Percentiles rank a stretch among this genome's conserved stretches.
phyloP scores from a whole-genome alignment of 306 rosid genomes.

The Bauhinia variegata region DNA sequence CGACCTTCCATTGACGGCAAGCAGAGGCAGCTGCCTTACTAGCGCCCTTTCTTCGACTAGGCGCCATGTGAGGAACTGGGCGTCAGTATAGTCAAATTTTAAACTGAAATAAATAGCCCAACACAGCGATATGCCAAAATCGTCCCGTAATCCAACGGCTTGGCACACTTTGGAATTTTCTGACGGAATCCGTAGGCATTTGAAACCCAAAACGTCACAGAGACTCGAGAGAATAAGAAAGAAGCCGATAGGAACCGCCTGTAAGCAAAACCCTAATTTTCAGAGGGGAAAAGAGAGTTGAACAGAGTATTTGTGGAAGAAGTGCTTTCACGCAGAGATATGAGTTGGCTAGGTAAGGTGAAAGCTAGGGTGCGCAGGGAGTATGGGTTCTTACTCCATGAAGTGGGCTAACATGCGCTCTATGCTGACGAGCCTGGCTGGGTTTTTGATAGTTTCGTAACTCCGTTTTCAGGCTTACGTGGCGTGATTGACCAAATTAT shows the following conservation, averaged over 20 bases:
- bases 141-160: slow-evolving; percentile 48
- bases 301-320: slow-evolving; percentile 55
- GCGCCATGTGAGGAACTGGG: slow-evolving; percentile 63
- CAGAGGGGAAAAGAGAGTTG: slow-evolving; percentile 26
- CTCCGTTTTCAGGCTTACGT: neutral
- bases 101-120: slow-evolving; percentile 40
- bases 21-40: slow-evolving; percentile 80
- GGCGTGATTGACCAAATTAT: neutral
- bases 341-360: slow-evolving; percentile 54
- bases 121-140: slow-evolving; percentile 41
- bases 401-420: slow-evolving; percentile 54
- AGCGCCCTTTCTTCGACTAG: slow-evolving; percentile 75
- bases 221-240: neutral
- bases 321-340: slow-evolving; percentile 59
- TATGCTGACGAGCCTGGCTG: neutral
- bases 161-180: slow-evolving; percentile 43
- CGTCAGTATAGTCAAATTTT: slow-evolving; percentile 45
- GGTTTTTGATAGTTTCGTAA: neutral
- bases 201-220: slow-evolving; percentile 45
- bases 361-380: slow-evolving; percentile 48
- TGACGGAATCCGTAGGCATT: slow-evolving; percentile 66
- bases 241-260: neutral
- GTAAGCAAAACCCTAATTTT: slow-evolving; percentile 58
- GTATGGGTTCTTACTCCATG: slow-evolving; percentile 31
- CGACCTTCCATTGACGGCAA: slow-evolving; percentile 88